Evolutionary conservation across 345 rosid species (phyloP), one percentile per base, ranked within the genome.

Genomic region (Moricandia arvensis): DNA sequence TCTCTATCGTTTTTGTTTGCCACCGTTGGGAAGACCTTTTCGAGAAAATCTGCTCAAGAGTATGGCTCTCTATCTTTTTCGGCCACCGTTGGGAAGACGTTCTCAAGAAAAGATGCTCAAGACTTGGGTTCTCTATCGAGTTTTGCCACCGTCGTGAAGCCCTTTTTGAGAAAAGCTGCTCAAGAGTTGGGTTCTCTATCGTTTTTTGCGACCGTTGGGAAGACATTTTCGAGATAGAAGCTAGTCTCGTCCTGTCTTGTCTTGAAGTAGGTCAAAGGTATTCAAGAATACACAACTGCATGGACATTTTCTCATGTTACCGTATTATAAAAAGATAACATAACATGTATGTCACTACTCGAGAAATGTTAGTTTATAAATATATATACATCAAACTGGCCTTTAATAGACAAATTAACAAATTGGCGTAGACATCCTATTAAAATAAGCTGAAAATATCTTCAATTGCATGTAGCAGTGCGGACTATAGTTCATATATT

Each of bases 151-250:
- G 47, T 38, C 6, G 13, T 13, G 47, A 38, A 38, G 47, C 47
- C 47, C 11, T 38, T 3, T 38, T 38, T n/a, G 13, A 10, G 47
- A 38, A 38, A 38, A 38, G 47, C 47, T 38, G 47, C n/a, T 91
- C 91, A 9, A 87, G 67, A 31, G 78, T 41, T 15, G 81, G 83
- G 55, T 68, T 63, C 37, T 82, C 87, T 90, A 84, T 91, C 2
- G 30, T 51, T 43, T 17, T 65, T 24, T 41, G 68, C 45, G 45
- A 63, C 6, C 33, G 17, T 27, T 7, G 1, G 58, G 45, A n/a
- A 67, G 45, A 67, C 60, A 67, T 66, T 51, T 49, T 53, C 43
- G 54, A 15, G 37, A 30, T 21, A 21, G 16, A 51, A 17, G 3
- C 59, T 47, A 43, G 57, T 66, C 58, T 15, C 15, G 15, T 49